Evolutionary conservation across 306 rosid genomes (phyloP).

Genomic region (Morella rubra): DNA sequence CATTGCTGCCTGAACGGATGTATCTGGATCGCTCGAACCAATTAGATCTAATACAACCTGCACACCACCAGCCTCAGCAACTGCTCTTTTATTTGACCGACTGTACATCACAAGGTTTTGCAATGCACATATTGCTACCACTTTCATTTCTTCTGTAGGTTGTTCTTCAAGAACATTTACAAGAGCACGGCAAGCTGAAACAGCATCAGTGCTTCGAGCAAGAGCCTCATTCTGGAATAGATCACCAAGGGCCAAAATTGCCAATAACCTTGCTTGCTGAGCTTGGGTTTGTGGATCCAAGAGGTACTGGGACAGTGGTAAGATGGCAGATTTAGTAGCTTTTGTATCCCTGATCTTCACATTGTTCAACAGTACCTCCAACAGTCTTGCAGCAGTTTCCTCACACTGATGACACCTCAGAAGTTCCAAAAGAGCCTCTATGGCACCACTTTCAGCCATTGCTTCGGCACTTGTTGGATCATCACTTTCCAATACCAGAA

Average conservation of each 20-base stretch:
- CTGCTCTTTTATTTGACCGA: slow-evolving; percentile 93
- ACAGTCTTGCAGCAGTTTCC: slow-evolving; percentile 91
- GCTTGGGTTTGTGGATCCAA: slow-evolving; percentile 99
- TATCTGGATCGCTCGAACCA: slow-evolving; percentile 92
- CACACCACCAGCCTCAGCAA: slow-evolving; percentile 99
- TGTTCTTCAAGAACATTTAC: slow-evolving; percentile 98
- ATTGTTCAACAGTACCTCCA: slow-evolving; percentile 90
- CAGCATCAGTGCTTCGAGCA: slow-evolving; percentile 93
- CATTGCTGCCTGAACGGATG: slow-evolving; percentile 97
- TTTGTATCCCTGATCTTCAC: slow-evolving; percentile 94
- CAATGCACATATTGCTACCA: slow-evolving; percentile 95
- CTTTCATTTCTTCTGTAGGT: slow-evolving; percentile 99
- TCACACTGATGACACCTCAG: slow-evolving; percentile 93
- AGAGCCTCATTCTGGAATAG: slow-evolving; percentile 92
- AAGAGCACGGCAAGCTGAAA: slow-evolving; percentile 96
- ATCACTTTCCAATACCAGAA: slow-evolving; percentile 92
- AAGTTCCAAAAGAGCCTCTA: slow-evolving; percentile 97
- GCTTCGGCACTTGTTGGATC: slow-evolving; percentile 94
- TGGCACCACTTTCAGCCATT: slow-evolving; percentile 99
- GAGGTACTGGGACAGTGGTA: slow-evolving; percentile 94
- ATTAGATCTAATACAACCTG: slow-evolving; percentile 96
- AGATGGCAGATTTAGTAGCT: slow-evolving; percentile 82
- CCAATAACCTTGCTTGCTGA: slow-evolving; percentile 92
- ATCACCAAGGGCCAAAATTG: slow-evolving; percentile 98
- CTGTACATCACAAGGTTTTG: slow-evolving; percentile 99